Evolutionary conservation across 345 rosid species (phyloP).

Genomic region (Camelina laxa): DNA sequence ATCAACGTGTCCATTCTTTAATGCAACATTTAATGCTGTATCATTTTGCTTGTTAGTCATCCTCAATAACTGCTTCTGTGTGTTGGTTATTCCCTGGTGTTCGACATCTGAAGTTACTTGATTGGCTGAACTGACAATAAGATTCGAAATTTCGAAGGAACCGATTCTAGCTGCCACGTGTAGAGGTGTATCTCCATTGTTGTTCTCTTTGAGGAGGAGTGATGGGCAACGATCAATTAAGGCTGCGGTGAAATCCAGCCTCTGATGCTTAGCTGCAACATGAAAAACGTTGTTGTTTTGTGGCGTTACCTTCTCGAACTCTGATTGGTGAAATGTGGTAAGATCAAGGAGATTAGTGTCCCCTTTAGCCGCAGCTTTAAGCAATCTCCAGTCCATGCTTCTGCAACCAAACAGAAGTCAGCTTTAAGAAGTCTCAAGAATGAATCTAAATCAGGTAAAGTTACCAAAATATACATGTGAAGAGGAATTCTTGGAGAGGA

Average conservation of each 20-base stretch:
- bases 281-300: slow-evolving; percentile 48
- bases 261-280: slow-evolving; percentile 41
- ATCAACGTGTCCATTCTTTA: slow-evolving; percentile 31
- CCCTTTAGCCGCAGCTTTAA: slow-evolving; percentile 36
- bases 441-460: background rate
- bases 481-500: background rate
- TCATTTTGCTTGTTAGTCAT: slow-evolving; percentile 34
- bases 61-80: slow-evolving; percentile 31
- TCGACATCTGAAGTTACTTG: slow-evolving; percentile 21
- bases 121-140: slow-evolving; percentile 21
- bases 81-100: background rate
- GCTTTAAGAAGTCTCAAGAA: background rate
- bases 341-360: slow-evolving; percentile 8
- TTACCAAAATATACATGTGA: slow-evolving; percentile 4
- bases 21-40: slow-evolving; percentile 38
- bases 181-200: slow-evolving; percentile 49
- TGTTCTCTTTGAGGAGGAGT: slow-evolving; percentile 38
- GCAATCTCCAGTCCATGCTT: slow-evolving; percentile 38
- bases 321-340: background rate
- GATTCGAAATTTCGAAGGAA: slow-evolving; percentile 24
- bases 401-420: slow-evolving; percentile 25
- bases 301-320: slow-evolving; percentile 37
- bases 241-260: slow-evolving; percentile 27
- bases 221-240: slow-evolving; percentile 35
- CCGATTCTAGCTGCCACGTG: slow-evolving; percentile 51